These are phyloP conservation scores for Thelonectria blattea DNA, from an alignment of 2,329 filamentous ascomycete genomes.

Conservation along the genomic window DNA sequence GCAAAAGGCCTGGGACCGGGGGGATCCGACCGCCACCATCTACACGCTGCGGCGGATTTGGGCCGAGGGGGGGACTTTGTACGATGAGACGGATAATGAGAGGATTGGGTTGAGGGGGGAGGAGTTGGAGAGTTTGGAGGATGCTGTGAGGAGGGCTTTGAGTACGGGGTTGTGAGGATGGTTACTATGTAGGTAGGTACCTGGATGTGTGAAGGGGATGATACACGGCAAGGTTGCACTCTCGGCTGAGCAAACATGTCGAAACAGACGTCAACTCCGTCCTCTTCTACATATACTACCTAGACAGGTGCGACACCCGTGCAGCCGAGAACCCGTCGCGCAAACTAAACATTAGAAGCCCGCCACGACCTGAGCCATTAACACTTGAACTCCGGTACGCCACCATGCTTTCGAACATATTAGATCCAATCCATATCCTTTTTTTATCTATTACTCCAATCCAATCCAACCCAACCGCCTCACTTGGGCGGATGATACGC, in stretches of 20 bases:
- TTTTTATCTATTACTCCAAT: neutral
- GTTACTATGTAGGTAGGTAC: too few relatives aligned
- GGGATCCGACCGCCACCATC: slow-evolving; percentile 56
- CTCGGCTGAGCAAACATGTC: too few relatives aligned
- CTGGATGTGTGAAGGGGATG: too few relatives aligned
- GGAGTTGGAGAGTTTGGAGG: slow-evolving; percentile 58
- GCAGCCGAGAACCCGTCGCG: too few relatives aligned
- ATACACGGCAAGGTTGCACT: too few relatives aligned
- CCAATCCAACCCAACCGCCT: too few relatives aligned
- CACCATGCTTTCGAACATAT: neutral
- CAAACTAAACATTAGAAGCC: too few relatives aligned
- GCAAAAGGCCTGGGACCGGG: slow-evolving; percentile 61
- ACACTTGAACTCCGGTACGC: neutral
- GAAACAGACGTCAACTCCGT: too few relatives aligned
- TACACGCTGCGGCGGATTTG: slow-evolving; percentile 73
- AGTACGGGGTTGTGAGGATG: slow-evolving; percentile 28
- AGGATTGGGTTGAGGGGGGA: slow-evolving; percentile 56
- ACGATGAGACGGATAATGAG: slow-evolving; percentile 71
- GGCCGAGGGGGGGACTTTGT: slow-evolving; percentile 74
- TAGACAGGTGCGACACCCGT: too few relatives aligned
- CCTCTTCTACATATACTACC: too few relatives aligned
- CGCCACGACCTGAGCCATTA: neutral
- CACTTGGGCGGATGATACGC: slow-evolving; percentile 35
- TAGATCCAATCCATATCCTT: neutral
- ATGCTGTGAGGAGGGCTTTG: slow-evolving; percentile 27